Percentiles rank a stretch among this genome's conserved stretches.
These are phyloP conservation scores for Hypoxylon fuscum DNA, from an alignment of 495 filamentous ascomycete genomes.

Conservation along the genomic window DNA sequence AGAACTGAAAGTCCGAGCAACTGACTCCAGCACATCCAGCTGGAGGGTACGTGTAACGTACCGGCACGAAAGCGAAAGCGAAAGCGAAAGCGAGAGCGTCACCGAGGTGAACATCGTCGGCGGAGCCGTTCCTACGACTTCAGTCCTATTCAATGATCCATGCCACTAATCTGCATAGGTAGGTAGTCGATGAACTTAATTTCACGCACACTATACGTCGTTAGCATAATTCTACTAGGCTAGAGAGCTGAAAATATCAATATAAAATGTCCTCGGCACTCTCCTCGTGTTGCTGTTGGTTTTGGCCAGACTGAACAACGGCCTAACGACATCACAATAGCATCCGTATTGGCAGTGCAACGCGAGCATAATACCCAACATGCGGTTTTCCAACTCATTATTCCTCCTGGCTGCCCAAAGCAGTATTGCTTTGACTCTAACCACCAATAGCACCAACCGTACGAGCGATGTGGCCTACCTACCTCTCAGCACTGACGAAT, in stretches of 20 bases:
- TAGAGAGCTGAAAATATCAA: neutral
- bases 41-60: too few species aligned
- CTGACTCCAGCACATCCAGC: too few species aligned
- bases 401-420: constrained; percentile 13
- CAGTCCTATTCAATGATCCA: too few species aligned
- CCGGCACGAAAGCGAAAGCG: neutral
- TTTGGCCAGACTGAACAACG: constrained; percentile 1
- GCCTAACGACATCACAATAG: neutral
- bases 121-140: neutral
- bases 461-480: constrained; percentile 2
- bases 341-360: neutral
- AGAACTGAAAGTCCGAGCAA: too few species aligned
- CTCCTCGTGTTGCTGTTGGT: neutral
- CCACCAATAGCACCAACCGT: constrained; percentile 22
- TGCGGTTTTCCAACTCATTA: constrained; percentile 24
- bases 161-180: too few species aligned
- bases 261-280: constrained; percentile 24
- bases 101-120: neutral
- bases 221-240: too few species aligned
- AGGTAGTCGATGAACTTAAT: too few species aligned
- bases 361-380: neutral
- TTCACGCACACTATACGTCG: too few species aligned
- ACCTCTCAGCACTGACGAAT: constrained; percentile 39
- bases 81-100: neutral
- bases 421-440: constrained; percentile 17